phyloP scores from a whole-genome alignment of 768 basidiomycete species.

The Serendipita sp. region DNA sequence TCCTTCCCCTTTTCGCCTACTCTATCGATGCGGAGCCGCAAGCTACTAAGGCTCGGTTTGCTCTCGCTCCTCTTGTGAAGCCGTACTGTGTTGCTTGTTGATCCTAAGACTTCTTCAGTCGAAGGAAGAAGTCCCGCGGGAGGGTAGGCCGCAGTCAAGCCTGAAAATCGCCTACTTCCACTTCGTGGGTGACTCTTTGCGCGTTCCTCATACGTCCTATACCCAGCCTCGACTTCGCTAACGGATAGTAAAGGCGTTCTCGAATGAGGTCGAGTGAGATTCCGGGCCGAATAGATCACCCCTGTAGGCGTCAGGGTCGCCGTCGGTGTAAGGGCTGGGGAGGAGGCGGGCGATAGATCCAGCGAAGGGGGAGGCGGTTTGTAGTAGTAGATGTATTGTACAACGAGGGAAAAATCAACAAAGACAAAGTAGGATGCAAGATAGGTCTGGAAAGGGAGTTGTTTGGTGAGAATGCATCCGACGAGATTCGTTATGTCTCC shows the following conservation, averaged over 20 bases:
- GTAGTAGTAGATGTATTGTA: constrained; percentile 69
- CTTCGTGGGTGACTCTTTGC: not conserved
- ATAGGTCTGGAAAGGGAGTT: constrained; percentile 91
- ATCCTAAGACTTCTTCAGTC: not conserved
- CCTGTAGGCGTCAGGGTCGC: constrained; percentile 27
- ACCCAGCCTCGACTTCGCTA: constrained; percentile 2
- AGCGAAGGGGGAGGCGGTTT: constrained; percentile 14
- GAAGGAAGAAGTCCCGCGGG: not conserved
- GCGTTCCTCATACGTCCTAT: not conserved
- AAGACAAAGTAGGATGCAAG: constrained; percentile 84
- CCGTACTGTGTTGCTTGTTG: not conserved
- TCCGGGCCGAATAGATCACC: constrained; percentile 23
- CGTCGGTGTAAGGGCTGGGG: constrained; percentile 23
- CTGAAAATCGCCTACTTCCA: not conserved
- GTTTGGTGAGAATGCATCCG: constrained; percentile 81
- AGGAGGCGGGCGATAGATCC: constrained; percentile 15
- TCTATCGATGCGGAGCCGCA: not conserved
- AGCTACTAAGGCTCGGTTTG: not conserved
- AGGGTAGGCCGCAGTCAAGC: not conserved
- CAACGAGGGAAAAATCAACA: constrained; percentile 60
- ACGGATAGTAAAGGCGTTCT: not conserved
- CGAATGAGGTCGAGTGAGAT: constrained; percentile 23
- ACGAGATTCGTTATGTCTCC: constrained; percentile 89
- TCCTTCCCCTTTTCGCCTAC: not conserved
- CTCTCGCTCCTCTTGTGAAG: not conserved